phyloP scores from a whole-genome alignment of 148 eudicot genomes.

The Silene latifolia region DNA sequence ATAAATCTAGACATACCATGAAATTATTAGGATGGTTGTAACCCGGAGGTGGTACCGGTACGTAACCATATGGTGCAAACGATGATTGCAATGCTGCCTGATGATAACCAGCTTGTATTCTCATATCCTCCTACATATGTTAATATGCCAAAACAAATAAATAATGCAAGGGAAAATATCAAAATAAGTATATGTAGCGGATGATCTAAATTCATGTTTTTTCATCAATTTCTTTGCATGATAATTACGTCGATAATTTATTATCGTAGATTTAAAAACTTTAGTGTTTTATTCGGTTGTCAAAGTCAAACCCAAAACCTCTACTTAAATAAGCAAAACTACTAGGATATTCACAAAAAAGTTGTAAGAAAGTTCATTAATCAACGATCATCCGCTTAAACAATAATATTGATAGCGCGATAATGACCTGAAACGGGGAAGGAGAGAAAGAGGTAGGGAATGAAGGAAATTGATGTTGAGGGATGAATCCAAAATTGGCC shows the following conservation, averaged over 20 bases:
- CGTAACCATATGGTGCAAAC: conserved; percentile 3
- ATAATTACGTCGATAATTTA: too few relatives aligned
- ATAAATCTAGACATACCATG: conserved; percentile 16
- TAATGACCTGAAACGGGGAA: conserved; percentile 21
- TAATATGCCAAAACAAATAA: neutral
- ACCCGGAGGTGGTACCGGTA: conserved; percentile 17
- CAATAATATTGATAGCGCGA: too few relatives aligned
- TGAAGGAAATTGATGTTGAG: conserved; percentile 9
- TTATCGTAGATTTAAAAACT: too few relatives aligned
- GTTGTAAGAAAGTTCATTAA: too few relatives aligned
- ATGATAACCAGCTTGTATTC: conserved; percentile 16
- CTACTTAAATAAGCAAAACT: too few relatives aligned
- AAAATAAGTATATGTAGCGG: neutral
- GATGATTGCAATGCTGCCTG: neutral
- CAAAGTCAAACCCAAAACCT: too few relatives aligned
- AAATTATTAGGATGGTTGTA: conserved; percentile 14
- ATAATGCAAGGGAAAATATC: neutral
- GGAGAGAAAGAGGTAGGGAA: neutral
- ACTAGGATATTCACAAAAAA: too few relatives aligned
- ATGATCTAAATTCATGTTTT: too few relatives aligned
- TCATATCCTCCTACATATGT: conserved; percentile 22
- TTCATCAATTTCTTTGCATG: too few relatives aligned
- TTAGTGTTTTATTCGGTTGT: too few relatives aligned
- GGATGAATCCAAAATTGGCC: conserved; percentile 27
- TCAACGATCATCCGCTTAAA: too few relatives aligned